Conservation (phyloP, 176 grass and related monocot genomes). For the Elymus sibiricus region DNA sequence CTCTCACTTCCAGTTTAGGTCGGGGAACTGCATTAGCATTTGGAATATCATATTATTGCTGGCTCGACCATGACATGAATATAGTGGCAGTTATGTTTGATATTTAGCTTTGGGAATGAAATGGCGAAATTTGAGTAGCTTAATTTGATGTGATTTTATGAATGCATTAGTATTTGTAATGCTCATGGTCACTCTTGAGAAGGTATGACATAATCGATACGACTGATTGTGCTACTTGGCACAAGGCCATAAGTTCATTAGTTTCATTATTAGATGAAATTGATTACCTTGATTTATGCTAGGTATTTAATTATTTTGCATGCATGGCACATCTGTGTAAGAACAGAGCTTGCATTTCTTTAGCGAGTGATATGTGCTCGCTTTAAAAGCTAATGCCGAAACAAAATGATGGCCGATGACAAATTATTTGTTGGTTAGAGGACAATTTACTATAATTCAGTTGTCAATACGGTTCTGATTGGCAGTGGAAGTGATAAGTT, state of each 20-base stretch:
- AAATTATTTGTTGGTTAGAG: too few relatives aligned
- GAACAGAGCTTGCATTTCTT: neutral
- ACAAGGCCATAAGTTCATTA: too few relatives aligned
- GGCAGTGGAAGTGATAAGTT: too few relatives aligned
- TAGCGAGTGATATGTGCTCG: conserved; percentile 27
- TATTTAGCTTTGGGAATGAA: neutral
- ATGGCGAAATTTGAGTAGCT: neutral
- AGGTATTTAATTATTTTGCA: neutral
- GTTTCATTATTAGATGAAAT: neutral
- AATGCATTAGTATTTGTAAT: neutral
- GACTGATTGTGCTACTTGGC: neutral
- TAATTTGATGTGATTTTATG: neutral
- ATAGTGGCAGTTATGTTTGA: neutral
- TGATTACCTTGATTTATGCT: neutral
- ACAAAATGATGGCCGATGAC: too few relatives aligned
- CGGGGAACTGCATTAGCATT: neutral
- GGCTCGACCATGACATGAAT: neutral
- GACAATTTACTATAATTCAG: too few relatives aligned
- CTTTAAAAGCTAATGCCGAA: neutral
- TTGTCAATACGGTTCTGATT: too few relatives aligned
- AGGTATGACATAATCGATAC: neutral
- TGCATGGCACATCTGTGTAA: neutral
- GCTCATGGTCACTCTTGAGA: neutral
- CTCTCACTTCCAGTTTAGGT: neutral
- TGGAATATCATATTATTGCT: neutral